phyloP scores from a whole-genome alignment of 495 filamentous ascomycete species.

The Tuber magnatum region DNA sequence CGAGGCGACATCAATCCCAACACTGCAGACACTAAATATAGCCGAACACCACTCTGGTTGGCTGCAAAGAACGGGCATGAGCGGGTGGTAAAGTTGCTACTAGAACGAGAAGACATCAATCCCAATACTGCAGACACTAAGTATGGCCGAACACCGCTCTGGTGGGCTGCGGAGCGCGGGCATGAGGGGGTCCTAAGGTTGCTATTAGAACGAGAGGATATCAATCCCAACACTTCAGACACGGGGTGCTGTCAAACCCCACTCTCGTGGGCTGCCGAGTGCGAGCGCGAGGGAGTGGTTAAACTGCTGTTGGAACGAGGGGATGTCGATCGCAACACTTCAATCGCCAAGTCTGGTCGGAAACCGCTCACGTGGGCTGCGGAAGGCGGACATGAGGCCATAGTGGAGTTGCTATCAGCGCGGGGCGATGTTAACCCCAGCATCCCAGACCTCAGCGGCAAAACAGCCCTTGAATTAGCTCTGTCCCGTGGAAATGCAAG shows the following conservation, averaged over 20 bases:
- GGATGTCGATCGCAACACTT: background rate
- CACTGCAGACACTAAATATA: background rate
- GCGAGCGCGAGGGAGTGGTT: background rate
- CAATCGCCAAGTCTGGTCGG: background rate
- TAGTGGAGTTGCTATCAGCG: slow-evolving; percentile 31
- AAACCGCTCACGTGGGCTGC: background rate
- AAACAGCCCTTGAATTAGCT: background rate
- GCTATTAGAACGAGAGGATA: background rate
- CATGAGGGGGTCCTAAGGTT: slow-evolving; percentile 41
- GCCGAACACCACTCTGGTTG: background rate
- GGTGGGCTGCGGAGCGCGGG: slow-evolving; percentile 42
- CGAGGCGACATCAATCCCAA: background rate
- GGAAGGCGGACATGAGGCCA: slow-evolving; percentile 38
- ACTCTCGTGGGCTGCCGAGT: background rate
- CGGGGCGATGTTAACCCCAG: background rate
- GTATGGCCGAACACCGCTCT: slow-evolving; percentile 37
- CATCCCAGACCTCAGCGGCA: background rate
- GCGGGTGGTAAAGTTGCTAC: background rate
- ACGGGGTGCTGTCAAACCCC: background rate
- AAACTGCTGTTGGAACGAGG: background rate
- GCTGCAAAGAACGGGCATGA: background rate
- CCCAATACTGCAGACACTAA: background rate
- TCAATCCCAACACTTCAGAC: background rate
- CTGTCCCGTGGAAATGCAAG: background rate
- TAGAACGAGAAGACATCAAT: background rate